Conservation (phyloP, 768 basidiomycete genomes). For the Vararia minispora region DNA sequence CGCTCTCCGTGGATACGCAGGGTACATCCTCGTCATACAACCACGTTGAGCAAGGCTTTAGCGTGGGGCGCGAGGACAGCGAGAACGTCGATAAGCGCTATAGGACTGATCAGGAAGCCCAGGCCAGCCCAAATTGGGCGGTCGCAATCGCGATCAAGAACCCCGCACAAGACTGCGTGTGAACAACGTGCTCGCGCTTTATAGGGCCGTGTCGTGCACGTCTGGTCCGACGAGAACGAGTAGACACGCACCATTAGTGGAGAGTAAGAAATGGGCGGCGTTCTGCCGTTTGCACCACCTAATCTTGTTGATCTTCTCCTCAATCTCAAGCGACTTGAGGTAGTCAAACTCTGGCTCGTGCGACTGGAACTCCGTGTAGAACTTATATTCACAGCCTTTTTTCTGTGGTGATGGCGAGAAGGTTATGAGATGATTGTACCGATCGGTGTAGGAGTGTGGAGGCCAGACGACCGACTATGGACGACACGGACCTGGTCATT, state of each 20-base stretch:
- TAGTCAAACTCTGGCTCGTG: constrained; percentile 99
- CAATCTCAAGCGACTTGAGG: constrained; percentile 98
- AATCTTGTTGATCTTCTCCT: constrained; percentile 99
- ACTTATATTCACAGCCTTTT: constrained; percentile 99
- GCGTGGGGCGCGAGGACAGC: too few relatives aligned
- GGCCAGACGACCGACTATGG: not conserved
- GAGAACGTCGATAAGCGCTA: not conserved
- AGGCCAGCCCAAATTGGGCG: too few relatives aligned
- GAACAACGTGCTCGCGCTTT: too few relatives aligned
- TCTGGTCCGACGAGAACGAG: constrained; percentile 3
- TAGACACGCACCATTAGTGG: constrained; percentile 74
- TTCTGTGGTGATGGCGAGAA: constrained; percentile 44
- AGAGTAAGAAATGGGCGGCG: constrained; percentile 90
- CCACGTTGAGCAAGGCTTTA: too few relatives aligned
- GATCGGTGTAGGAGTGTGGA: constrained; percentile 6
- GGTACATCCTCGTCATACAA: too few relatives aligned
- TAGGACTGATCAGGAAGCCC: not conserved
- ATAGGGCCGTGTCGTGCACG: too few relatives aligned
- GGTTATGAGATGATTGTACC: constrained; percentile 8
- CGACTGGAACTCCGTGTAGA: constrained; percentile 99
- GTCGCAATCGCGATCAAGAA: too few relatives aligned
- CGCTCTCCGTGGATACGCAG: too few relatives aligned
- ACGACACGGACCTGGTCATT: constrained; percentile 75
- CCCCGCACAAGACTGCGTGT: too few relatives aligned
- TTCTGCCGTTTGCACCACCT: constrained; percentile 99